Evolutionary conservation across 148 eudicot genomes (phyloP), one percentile per base, ranked within the genome.

Genomic region (Arbutus unedo): DNA sequence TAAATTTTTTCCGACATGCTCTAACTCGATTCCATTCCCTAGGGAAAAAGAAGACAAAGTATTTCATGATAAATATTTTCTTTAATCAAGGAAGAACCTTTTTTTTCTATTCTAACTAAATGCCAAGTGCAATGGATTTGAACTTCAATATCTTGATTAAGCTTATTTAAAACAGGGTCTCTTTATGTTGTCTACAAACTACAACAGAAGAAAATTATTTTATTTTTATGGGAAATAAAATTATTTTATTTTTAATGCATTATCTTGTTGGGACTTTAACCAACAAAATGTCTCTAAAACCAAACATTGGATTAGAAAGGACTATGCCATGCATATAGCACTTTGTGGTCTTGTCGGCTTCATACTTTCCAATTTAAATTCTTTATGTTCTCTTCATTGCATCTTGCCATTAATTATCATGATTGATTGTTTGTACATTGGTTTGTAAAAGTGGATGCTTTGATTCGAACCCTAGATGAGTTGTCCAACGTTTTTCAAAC

Each of bases 281-380:
- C 70, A 23, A 64, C 70, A 38, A 64, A 64, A 64, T 64, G 70
- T 64, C 70, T 23, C 70, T 10, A 64, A 64, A 64, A 64, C 70
- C 25, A 25, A 9, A 10, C 70, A 23, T 64, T 23, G 41, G 25
- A 64, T 31, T 10, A 9, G 70, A 64, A 64, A 64, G 70, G 6
- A 31, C 38, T 31, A 23, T 64, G 70, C 70, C 70, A 6, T n/a
- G n/a, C n/a, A 23, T 9, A 9, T 64, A 21, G 70, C 25, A 25
- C 41, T 64, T 8, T 25, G 70, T 64, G 70, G 23, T 64, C 41
- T 64, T 64, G 70, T 64, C 70, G 70, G 41, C 70, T 64, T 23
- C 70, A 64, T 9, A 64, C 41, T 64, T 3, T 3, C 3, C 70
- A 64, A 64, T 0, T 25, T 8, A 21, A 3, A 21, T 64, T 64